phyloP scores from a whole-genome alignment of 768 basidiomycete species.

The Podaxis sp. region DNA sequence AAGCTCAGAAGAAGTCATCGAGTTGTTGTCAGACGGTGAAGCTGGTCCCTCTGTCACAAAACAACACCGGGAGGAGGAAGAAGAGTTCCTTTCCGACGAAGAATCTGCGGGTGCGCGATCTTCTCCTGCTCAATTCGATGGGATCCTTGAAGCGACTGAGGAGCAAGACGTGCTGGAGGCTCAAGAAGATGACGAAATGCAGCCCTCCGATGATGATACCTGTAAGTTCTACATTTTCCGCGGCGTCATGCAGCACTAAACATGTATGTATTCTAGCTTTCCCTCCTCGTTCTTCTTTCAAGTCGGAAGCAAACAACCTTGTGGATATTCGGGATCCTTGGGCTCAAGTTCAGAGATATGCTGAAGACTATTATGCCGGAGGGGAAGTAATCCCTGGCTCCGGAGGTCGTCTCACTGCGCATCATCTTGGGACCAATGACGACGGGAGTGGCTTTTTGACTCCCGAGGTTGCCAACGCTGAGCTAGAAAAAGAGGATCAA shows the following conservation, averaged over 20 bases:
- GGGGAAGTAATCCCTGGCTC: slow-evolving; percentile 31
- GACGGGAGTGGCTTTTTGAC: slow-evolving; percentile 4
- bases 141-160: slow-evolving; percentile 2
- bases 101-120: slow-evolving; percentile 12
- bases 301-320: slow-evolving; percentile 5
- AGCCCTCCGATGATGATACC: slow-evolving; percentile 31
- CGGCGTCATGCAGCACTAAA: background rate
- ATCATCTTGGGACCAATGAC: slow-evolving; percentile 24
- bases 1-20: slow-evolving; percentile 2
- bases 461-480: slow-evolving; percentile 5
- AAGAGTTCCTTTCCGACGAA: slow-evolving; percentile 22
- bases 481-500: background rate
- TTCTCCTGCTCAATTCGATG: slow-evolving; percentile 15
- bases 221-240: slow-evolving; percentile 21
- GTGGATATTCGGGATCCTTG: slow-evolving; percentile 34
- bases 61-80: slow-evolving; percentile 17
- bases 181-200: slow-evolving; percentile 25
- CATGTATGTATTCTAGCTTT: slow-evolving; percentile 22
- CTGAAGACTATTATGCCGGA: slow-evolving; percentile 39
- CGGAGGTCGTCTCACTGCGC: slow-evolving; percentile 18
- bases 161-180: background rate
- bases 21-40: slow-evolving; percentile 8
- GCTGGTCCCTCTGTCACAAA: background rate
- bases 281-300: slow-evolving; percentile 16
- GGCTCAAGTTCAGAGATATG: slow-evolving; percentile 31